phyloP scores from a whole-genome alignment of 768 basidiomycete genomes.

The Lyophyllum shimeji region DNA sequence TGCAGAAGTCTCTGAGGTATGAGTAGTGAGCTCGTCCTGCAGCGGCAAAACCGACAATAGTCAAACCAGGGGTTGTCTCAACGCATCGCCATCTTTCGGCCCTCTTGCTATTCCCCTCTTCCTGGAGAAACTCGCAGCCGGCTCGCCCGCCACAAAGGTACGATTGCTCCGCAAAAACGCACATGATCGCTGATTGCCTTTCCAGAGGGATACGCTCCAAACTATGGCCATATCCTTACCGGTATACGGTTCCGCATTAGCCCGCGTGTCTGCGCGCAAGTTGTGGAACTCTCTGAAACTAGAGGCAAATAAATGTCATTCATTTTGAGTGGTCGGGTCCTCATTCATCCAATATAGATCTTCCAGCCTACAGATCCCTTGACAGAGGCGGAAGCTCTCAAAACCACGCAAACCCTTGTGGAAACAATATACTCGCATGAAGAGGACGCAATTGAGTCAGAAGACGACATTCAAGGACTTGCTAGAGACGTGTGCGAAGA shows the following conservation, averaged over 20 bases:
- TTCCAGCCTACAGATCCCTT: slow-evolving; percentile 85
- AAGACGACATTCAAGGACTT: slow-evolving; percentile 51
- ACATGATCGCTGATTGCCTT: background rate
- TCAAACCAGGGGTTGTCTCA: slow-evolving; percentile 59
- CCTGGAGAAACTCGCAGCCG: slow-evolving; percentile 86
- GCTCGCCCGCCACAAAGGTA: slow-evolving; percentile 83
- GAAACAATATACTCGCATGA: slow-evolving; percentile 64
- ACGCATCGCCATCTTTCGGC: slow-evolving; percentile 81
- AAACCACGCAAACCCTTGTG: slow-evolving; percentile 70
- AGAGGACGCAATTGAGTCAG: slow-evolving; percentile 35
- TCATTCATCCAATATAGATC: slow-evolving; percentile 50
- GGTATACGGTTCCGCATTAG: slow-evolving; percentile 70
- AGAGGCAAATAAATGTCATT: slow-evolving; percentile 54
- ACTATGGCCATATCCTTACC: slow-evolving; percentile 79
- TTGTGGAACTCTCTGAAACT: slow-evolving; percentile 92
- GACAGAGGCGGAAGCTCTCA: slow-evolving; percentile 75
- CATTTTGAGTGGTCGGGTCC: background rate
- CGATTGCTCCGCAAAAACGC: background rate
- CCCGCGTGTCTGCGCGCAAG: slow-evolving; percentile 63
- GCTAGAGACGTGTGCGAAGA: slow-evolving; percentile 78
- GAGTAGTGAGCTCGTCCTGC: background rate
- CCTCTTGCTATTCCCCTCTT: slow-evolving; percentile 84
- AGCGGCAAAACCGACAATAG: background rate
- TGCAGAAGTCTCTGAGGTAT: slow-evolving; percentile 71
- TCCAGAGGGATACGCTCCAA: slow-evolving; percentile 83